These are phyloP conservation scores for Peronosclerospora sorghi DNA, from an alignment of 352 stramenopile species.

Conservation along the genomic window DNA sequence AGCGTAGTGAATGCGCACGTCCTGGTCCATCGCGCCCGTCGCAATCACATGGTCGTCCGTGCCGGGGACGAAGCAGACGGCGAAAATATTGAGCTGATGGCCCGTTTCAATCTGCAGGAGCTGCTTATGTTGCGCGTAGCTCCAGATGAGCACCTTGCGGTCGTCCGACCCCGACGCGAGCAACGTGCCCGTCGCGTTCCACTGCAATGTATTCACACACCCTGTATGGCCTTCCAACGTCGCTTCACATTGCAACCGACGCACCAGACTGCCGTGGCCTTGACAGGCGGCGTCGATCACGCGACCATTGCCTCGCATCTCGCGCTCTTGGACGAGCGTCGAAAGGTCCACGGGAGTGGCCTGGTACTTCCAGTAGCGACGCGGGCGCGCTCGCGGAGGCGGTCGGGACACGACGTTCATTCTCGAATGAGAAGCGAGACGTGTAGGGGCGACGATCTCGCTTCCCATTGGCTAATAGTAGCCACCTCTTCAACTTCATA, in stretches of 20 bases:
- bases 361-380: slow-evolving; percentile 30
- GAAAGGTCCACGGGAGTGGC: slow-evolving; percentile 13
- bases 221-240: slow-evolving; percentile 46
- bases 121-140: slow-evolving; percentile 45
- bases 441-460: background rate
- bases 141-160: slow-evolving; percentile 68
- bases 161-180: slow-evolving; percentile 81
- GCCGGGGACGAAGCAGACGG: slow-evolving; percentile 72
- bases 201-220: slow-evolving; percentile 82
- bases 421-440: background rate
- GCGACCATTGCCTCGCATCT: slow-evolving; percentile 36
- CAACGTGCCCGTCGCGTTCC: slow-evolving; percentile 54
- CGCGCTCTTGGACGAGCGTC: slow-evolving; percentile 41
- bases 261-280: slow-evolving; percentile 45
- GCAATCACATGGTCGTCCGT: slow-evolving; percentile 75
- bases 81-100: slow-evolving; percentile 82
- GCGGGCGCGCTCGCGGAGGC: slow-evolving; percentile 1
- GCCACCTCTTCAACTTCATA: background rate
- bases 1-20: slow-evolving; percentile 81
- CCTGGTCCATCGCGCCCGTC: slow-evolving; percentile 68
- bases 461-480: background rate
- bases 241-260: slow-evolving; percentile 41
- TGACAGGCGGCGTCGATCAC: slow-evolving; percentile 36
- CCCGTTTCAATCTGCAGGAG: slow-evolving; percentile 56
- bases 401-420: slow-evolving; percentile 14